Evolutionary conservation across 2,329 filamentous ascomycete species (phyloP).

Genomic region (Alternaria ventricosa): DNA sequence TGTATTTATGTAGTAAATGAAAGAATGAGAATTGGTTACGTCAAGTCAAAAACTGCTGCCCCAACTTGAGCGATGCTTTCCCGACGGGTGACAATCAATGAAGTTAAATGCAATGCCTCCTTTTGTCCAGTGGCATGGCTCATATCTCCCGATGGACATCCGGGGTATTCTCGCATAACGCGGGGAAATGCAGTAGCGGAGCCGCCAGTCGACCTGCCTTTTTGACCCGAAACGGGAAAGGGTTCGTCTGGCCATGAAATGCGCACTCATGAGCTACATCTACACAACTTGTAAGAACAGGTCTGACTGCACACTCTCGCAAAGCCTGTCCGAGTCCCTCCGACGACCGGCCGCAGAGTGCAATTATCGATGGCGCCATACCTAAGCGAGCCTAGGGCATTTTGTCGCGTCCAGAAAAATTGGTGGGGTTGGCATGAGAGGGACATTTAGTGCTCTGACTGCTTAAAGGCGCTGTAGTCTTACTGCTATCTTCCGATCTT

Average conservation of each 20-base stretch:
- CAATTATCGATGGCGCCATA: slow-evolving; percentile 17
- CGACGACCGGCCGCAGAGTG: slow-evolving; percentile 31
- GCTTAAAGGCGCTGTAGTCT: slow-evolving; percentile 9
- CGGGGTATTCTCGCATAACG: slow-evolving; percentile 20
- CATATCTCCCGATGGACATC: slow-evolving; percentile 1
- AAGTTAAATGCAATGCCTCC: neutral
- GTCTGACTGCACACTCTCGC: neutral
- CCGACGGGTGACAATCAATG: neutral
- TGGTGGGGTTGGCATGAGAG: slow-evolving; percentile 16
- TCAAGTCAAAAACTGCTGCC: slow-evolving; percentile 10
- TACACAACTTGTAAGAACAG: neutral
- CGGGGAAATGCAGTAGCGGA: slow-evolving; percentile 12
- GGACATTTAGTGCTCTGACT: slow-evolving; percentile 10
- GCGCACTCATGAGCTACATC: neutral
- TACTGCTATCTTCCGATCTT: slow-evolving; percentile 5
- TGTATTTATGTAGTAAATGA: slow-evolving; percentile 39
- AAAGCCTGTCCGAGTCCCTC: slow-evolving; percentile 15
- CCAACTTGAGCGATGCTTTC: neutral
- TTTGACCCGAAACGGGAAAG: slow-evolving; percentile 4
- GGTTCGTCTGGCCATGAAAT: neutral
- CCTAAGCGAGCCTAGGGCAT: slow-evolving; percentile 25
- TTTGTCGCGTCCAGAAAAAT: slow-evolving; percentile 37
- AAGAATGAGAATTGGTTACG: slow-evolving; percentile 27
- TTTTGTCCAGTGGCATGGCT: neutral
- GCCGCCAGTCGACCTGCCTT: slow-evolving; percentile 3